phyloP scores from a whole-genome alignment of 2,329 filamentous ascomycete species.

The Xylaria sp. region DNA sequence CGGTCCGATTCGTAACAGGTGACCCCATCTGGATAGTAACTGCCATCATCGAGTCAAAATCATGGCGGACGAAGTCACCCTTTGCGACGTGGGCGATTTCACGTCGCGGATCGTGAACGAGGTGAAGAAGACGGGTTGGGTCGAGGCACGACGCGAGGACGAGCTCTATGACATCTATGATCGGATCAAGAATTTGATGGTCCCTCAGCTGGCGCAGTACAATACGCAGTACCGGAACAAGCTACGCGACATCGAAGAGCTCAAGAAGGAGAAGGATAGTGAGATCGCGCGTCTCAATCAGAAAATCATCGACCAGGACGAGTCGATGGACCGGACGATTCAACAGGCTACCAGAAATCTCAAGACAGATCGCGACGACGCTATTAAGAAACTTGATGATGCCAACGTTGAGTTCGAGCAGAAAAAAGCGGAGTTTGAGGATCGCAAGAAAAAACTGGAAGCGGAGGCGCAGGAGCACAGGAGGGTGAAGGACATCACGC shows the following conservation, averaged over 20 bases:
- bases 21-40: too few relatives aligned
- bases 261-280: not conserved
- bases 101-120: not conserved
- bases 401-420: not conserved
- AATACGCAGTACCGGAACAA: not conserved
- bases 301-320: not conserved
- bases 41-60: not conserved
- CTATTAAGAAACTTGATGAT: not conserved
- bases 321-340: not conserved
- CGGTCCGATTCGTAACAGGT: too few relatives aligned
- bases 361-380: not conserved
- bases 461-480: not conserved
- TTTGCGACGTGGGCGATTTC: not conserved
- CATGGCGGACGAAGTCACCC: not conserved
- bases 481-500: not conserved
- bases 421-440: not conserved
- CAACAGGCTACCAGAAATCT: not conserved
- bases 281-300: not conserved
- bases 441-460: not conserved
- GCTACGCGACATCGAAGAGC: not conserved
- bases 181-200: not conserved
- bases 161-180: not conserved
- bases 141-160: not conserved
- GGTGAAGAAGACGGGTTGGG: not conserved
- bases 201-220: not conserved